Evolutionary conservation across 768 basidiomycete species (phyloP), one percentile per base, ranked within the genome.

Genomic region (Scleroderma bovista): DNA sequence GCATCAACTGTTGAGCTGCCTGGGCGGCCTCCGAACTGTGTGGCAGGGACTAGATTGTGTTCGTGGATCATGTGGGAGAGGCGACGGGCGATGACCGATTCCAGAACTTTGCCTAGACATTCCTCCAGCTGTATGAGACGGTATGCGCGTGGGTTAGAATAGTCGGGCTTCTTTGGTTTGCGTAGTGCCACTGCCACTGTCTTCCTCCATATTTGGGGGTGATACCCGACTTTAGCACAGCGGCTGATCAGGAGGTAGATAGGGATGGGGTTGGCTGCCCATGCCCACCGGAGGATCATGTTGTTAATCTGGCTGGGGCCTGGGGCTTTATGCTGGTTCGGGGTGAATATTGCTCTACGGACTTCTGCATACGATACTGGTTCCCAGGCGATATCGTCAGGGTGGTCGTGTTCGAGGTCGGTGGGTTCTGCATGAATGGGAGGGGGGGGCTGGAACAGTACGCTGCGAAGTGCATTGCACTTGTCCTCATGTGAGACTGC

Each of bases 161-260:
- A 71, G 57, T 71, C 63, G 0, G 63, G 60, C 48, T 74, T 74
- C 24, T 60, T 55, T 0, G 67, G 66, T 60, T 74, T 74, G 6
- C 54, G 47, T 0, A 73, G 56, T 2, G 64, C 64, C 0, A 70
- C 62, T 2, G 65, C 64, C 2, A 66, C 59, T 6, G 68, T 59
- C n/a, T 54, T 54, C 6, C 54, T 17, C 62, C 63, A 71, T 0
- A 22, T 24, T 23, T 12, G 19, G 20, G 40, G 40, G 40, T 42
- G 40, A 22, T 23, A 42, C 3, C 40, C 40, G 3, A 11, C 5
- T 13, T 42, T 42, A 24, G 40, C 40, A 42, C 40, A 42, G 22
- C 11, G 13, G 8, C 20, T 23, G 8, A 42, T 42, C 3, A 42
- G 40, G 20, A 42, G 40, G 19, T 42, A 42, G 20, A 42, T 42